Base-by-base conservation (phyloP, 2,329 filamentous ascomycete genomes). In the Akanthomyces dipterigenus region DNA sequence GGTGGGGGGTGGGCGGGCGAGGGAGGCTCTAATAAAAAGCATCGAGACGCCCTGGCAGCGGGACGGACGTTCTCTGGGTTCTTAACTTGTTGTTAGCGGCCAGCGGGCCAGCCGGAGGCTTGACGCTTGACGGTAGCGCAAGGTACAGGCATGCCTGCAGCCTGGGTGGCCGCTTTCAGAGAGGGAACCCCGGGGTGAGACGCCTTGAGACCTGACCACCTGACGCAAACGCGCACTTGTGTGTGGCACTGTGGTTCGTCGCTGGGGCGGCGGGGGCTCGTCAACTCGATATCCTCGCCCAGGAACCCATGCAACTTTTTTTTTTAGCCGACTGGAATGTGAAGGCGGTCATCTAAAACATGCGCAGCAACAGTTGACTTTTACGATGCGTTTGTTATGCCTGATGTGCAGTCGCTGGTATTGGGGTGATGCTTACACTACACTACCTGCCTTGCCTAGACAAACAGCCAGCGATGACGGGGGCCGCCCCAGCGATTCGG, bases 291-390 rank as follows among this genome's bases (percentile, higher is more conserved):
- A n/a, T n/a, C n/a, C n/a, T n/a, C n/a, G n/a, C n/a, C n/a, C n/a
- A n/a, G n/a, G n/a, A n/a, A n/a, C n/a, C n/a, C n/a, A n/a, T n/a
- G n/a, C n/a, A n/a, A n/a, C n/a, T n/a, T 18, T 58, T 38, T 49
- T 49, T 58, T 48, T 49, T 58, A 58, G 45, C 48, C 22, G 34
- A 50, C 55, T 58, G 55, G 55, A 58, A 58, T 58, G 55, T 11
- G 7, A 12, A 28, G 6, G 16, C 5, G 9, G 26, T 31, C 9
- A 34, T 34, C 14, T 34, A 12, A 46, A 46, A 46, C n/a, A 46
- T 8, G 14, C 16, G 9, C n/a, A 42, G 40, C 4, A 9, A 20
- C 20, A 45, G 20, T 5, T 45, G 14, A 4, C 11, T 48, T 28
- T 22, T 22, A 28, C 12, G 45, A 48, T 48, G 22, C 45, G 20